Percentiles rank a stretch among this genome's conserved stretches.
These are phyloP conservation scores for Cicer yamashitae DNA, from an alignment of 306 rosid species.

Conservation along the genomic window DNA sequence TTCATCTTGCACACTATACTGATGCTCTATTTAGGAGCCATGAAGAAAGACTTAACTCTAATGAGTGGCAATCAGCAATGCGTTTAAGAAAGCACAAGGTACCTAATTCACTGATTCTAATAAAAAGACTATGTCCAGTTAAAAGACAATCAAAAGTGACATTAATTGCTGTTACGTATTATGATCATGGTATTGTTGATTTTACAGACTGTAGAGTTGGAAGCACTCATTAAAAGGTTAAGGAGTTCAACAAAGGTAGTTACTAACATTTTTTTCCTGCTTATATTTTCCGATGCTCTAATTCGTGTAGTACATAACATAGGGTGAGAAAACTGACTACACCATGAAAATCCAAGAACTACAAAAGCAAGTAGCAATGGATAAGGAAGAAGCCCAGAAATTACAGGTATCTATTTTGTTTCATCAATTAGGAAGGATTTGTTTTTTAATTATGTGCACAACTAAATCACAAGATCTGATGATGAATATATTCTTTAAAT, in stretches of 20 bases:
- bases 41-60: constrained; percentile 87
- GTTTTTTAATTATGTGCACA: constrained; percentile 3
- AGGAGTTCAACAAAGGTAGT: constrained; percentile 77
- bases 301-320: constrained; percentile 34
- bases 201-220: constrained; percentile 79
- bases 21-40: constrained; percentile 89
- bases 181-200: constrained; percentile 44
- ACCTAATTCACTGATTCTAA: constrained; percentile 37
- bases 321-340: constrained; percentile 90
- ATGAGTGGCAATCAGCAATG: constrained; percentile 94
- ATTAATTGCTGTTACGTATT: constrained; percentile 37
- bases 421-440: constrained; percentile 19
- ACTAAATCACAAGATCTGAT: constrained; percentile 9
- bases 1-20: constrained; percentile 94
- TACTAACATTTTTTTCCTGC: constrained; percentile 13
- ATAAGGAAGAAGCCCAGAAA: constrained; percentile 88
- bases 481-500: constrained; percentile 20
- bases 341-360: constrained; percentile 80
- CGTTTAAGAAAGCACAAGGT: constrained; percentile 93
- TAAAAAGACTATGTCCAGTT: background rate
- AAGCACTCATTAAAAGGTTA: constrained; percentile 75
- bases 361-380: constrained; percentile 92
- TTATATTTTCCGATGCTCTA: constrained; percentile 30
- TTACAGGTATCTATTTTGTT: constrained; percentile 65
- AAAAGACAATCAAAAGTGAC: constrained; percentile 18